These are phyloP conservation scores for Eragrostis nindensis DNA, from an alignment of 176 grass and related monocot species.

Conservation along the genomic window DNA sequence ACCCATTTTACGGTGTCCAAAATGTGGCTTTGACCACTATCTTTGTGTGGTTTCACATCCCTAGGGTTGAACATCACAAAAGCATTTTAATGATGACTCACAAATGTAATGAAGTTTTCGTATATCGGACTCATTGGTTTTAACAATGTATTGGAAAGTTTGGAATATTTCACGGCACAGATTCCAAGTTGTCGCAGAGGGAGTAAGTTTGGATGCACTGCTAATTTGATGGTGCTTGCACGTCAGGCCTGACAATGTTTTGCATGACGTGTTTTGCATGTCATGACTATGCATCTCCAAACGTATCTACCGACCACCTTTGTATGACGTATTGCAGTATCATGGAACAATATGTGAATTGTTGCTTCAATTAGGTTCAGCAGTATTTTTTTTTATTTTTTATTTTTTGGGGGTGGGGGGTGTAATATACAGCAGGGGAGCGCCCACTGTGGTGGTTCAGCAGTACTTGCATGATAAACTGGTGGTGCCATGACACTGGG, in stretches of 20 bases:
- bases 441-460: too few relatives aligned
- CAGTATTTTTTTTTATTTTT: neutral
- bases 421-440: too few relatives aligned
- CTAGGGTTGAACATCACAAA: neutral
- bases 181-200: neutral
- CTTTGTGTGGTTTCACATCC: neutral
- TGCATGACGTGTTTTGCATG: neutral
- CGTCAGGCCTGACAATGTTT: neutral
- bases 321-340: neutral
- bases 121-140: neutral
- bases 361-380: neutral
- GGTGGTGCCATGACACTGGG: neutral
- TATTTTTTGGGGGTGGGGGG: too few relatives aligned
- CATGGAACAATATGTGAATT: neutral
- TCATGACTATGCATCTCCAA: slow-evolving; percentile 13
- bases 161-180: neutral
- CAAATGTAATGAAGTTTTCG: neutral
- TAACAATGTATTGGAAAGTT: neutral
- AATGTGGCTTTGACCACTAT: neutral
- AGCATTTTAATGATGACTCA: neutral
- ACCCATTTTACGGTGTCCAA: neutral
- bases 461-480: neutral
- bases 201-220: neutral
- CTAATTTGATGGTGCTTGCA: neutral
- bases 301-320: neutral